Conservation (phyloP, 1,284 basidiomycete genomes). For the Kalmanozyma brasiliensis region DNA sequence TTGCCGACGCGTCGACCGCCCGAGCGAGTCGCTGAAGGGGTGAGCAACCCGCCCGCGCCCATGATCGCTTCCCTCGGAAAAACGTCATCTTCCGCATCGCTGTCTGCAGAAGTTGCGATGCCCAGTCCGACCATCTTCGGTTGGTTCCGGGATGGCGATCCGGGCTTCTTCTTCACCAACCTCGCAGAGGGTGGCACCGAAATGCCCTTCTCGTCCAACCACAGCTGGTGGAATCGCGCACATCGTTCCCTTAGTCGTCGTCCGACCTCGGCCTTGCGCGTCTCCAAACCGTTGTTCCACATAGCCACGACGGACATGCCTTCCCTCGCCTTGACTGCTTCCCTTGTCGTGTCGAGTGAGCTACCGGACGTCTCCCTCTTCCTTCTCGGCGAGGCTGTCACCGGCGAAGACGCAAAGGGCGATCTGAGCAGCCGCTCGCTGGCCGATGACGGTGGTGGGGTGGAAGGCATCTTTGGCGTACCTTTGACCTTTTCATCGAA, state of each 20-base stretch:
- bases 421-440: neutral
- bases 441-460: constrained; percentile 19
- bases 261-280: constrained; percentile 53
- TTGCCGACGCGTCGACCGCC: constrained; percentile 33
- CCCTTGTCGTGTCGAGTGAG: constrained; percentile 23
- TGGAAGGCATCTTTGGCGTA: constrained; percentile 37
- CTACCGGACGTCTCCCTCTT: constrained; percentile 6
- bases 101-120: constrained; percentile 71
- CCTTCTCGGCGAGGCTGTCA: constrained; percentile 15
- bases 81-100: constrained; percentile 82
- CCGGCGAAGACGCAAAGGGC: constrained; percentile 13
- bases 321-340: constrained; percentile 30
- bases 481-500: constrained; percentile 30
- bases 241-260: constrained; percentile 46
- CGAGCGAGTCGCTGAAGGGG: constrained; percentile 39
- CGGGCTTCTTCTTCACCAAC: constrained; percentile 1
- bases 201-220: constrained; percentile 42
- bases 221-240: constrained; percentile 47
- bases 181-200: constrained; percentile 8
- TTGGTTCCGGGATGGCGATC: constrained; percentile 18
- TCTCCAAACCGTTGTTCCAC: constrained; percentile 64
- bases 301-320: constrained; percentile 60
- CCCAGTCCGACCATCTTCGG: constrained; percentile 10
- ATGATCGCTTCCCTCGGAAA: constrained; percentile 81
- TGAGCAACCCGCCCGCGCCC: constrained; percentile 39